Evolutionary conservation across 2,329 filamentous ascomycete species (phyloP).

Genomic region (Alternaria gansuensis): DNA sequence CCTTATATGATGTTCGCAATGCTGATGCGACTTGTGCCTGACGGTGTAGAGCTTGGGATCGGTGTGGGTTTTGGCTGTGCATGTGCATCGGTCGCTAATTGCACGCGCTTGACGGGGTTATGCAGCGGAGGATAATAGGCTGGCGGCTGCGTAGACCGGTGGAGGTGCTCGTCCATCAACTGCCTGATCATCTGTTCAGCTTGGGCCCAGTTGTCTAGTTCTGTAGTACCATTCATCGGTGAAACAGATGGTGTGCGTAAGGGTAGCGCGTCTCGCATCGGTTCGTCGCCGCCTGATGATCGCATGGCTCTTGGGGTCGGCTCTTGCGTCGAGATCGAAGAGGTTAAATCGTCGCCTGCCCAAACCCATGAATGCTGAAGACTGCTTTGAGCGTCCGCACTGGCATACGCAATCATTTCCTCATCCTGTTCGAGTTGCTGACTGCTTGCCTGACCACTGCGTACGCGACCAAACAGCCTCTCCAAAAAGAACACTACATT

Average conservation of each 20-base stretch:
- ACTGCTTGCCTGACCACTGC: conserved; percentile 52
- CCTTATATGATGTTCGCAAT: conserved; percentile 56
- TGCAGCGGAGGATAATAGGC: conserved; percentile 52
- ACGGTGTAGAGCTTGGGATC: conserved; percentile 40
- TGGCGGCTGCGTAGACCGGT: conserved; percentile 33
- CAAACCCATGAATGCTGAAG: conserved; percentile 84
- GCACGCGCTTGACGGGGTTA: conserved; percentile 51
- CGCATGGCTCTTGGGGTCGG: conserved; percentile 17
- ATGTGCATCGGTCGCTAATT: conserved; percentile 41
- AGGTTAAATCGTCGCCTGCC: conserved; percentile 58
- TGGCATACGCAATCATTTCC: conserved; percentile 86
- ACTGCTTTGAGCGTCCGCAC: conserved; percentile 84
- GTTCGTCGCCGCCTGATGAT: conserved; percentile 36
- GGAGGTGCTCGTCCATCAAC: conserved; percentile 61
- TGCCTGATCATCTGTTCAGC: conserved; percentile 71
- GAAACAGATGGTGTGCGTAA: conserved; percentile 61
- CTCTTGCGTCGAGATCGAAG: conserved; percentile 14
- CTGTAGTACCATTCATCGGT: conserved; percentile 65
- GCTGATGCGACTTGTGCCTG: conserved; percentile 57
- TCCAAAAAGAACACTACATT: conserved; percentile 84
- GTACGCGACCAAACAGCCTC: conserved; percentile 66
- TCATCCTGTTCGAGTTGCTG: conserved; percentile 72
- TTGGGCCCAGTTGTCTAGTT: conserved; percentile 84
- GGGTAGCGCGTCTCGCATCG: conserved; percentile 56
- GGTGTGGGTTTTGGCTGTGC: conserved; percentile 32